phyloP scores from a whole-genome alignment of 768 basidiomycete species.

The Kwoniella europaea region DNA sequence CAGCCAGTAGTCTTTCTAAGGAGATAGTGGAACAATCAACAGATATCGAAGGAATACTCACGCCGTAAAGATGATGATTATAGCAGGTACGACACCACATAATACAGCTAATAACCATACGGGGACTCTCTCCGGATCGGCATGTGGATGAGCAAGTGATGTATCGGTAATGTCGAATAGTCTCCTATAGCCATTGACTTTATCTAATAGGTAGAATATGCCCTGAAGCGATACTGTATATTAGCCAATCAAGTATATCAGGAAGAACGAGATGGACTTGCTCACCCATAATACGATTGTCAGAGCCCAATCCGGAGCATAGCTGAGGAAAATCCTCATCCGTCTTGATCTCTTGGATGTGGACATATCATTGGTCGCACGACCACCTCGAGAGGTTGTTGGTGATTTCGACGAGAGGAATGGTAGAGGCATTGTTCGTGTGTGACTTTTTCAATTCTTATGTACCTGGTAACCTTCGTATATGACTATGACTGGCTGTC shows the following conservation, averaged over 20 bases:
- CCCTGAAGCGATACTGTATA: not conserved
- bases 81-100: conserved; percentile 49
- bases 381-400: conserved; percentile 15
- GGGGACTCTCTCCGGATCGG: conserved; percentile 49
- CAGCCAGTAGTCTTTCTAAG: not conserved
- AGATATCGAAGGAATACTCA: conserved; percentile 22
- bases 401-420: conserved; percentile 3
- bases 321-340: conserved; percentile 44
- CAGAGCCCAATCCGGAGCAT: conserved; percentile 53
- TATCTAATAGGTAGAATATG: conserved; percentile 60
- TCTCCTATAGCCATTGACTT: conserved; percentile 38
- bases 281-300: conserved; percentile 55
- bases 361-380: conserved; percentile 4
- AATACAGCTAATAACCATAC: conserved; percentile 52
- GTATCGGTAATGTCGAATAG: conserved; percentile 51
- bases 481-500: not conserved
- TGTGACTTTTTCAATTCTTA: too few species aligned
- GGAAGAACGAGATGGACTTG: too few species aligned
- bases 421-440: conserved; percentile 1
- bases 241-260: too few species aligned
- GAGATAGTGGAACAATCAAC: conserved; percentile 14
- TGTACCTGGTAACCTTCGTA: not conserved
- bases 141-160: conserved; percentile 50
- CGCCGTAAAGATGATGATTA: conserved; percentile 50
- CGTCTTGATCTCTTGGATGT: conserved; percentile 15